Conservation (phyloP, 768 basidiomycete species). For the Hirschioporus abietinus region DNA sequence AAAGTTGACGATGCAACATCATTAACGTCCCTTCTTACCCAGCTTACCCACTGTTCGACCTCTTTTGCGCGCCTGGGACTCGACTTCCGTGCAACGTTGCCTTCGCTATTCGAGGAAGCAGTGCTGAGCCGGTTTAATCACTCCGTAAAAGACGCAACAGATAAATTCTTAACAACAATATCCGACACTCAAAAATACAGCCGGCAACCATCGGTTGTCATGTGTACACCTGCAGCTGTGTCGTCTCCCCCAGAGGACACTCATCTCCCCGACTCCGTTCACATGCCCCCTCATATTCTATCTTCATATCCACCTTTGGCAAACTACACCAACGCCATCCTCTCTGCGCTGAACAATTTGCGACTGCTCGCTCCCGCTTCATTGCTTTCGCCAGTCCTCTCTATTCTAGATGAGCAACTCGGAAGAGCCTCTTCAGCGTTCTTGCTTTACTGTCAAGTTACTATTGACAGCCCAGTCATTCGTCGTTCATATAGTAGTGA, state of each 20-base stretch:
- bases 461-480: slow-evolving; percentile 14
- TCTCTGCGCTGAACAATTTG: slow-evolving; percentile 72
- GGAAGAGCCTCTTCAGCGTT: slow-evolving; percentile 40
- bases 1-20: slow-evolving; percentile 53
- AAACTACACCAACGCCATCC: slow-evolving; percentile 61
- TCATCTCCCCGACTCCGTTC: slow-evolving; percentile 22
- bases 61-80: slow-evolving; percentile 91
- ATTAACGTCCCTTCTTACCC: slow-evolving; percentile 81
- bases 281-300: slow-evolving; percentile 68
- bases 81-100: slow-evolving; percentile 74
- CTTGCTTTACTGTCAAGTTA: slow-evolving; percentile 34
- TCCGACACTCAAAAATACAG: slow-evolving; percentile 17
- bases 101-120: slow-evolving; percentile 59
- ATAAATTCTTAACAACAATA: slow-evolving; percentile 18
- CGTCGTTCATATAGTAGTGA: slow-evolving; percentile 18
- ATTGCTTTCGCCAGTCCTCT: slow-evolving; percentile 44
- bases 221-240: slow-evolving; percentile 33
- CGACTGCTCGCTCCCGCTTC: slow-evolving; percentile 72
- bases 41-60: slow-evolving; percentile 88
- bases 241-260: slow-evolving; percentile 25
- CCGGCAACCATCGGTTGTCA: slow-evolving; percentile 43
- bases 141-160: slow-evolving; percentile 41
- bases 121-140: slow-evolving; percentile 51
- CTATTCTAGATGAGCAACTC: slow-evolving; percentile 48
- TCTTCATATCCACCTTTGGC: slow-evolving; percentile 76